Evolutionary conservation across 140 eudicot genomes (phyloP).

Genomic region (Bidens hawaiensis): DNA sequence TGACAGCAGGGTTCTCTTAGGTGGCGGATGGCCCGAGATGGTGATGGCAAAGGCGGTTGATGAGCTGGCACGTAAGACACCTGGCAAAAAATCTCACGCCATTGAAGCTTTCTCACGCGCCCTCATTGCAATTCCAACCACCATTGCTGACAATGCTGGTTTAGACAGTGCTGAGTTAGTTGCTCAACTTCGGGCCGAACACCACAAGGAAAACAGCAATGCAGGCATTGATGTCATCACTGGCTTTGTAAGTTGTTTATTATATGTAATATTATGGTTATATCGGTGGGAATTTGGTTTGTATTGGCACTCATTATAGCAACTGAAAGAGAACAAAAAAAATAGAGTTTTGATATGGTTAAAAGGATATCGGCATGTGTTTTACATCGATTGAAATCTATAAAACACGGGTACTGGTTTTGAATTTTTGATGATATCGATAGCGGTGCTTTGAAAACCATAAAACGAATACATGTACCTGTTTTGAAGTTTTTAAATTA

Average conservation of each 20-base stretch:
- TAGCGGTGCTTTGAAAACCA: no score
- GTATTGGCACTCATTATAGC: no score
- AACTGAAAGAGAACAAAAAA: no score
- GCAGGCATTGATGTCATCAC: conserved; percentile 95
- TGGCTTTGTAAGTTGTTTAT: conserved; percentile 91
- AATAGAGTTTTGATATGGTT: no score
- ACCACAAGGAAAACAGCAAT: conserved; percentile 64
- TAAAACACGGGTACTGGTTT: no score
- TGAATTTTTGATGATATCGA: no score
- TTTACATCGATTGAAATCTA: no score
- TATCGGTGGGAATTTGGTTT: no score
- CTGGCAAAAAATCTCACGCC: conserved; percentile 90
- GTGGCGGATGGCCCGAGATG: conserved; percentile 99
- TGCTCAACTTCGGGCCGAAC: conserved; percentile 93
- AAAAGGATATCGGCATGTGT: no score
- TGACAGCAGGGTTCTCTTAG: conserved; percentile 83
- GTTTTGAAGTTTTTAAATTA: no score
- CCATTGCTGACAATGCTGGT: conserved; percentile 96
- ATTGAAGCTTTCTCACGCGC: conserved; percentile 92
- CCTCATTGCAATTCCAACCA: conserved; percentile 84
- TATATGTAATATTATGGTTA: no score
- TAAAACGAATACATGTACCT: no score
- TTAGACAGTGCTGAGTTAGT: conserved; percentile 90
- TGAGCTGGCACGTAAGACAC: conserved; percentile 87
- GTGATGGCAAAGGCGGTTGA: conserved; percentile 96